Base-by-base conservation (phyloP, 192 early-diverging fungal genomes). In the Podila epicladia region DNA sequence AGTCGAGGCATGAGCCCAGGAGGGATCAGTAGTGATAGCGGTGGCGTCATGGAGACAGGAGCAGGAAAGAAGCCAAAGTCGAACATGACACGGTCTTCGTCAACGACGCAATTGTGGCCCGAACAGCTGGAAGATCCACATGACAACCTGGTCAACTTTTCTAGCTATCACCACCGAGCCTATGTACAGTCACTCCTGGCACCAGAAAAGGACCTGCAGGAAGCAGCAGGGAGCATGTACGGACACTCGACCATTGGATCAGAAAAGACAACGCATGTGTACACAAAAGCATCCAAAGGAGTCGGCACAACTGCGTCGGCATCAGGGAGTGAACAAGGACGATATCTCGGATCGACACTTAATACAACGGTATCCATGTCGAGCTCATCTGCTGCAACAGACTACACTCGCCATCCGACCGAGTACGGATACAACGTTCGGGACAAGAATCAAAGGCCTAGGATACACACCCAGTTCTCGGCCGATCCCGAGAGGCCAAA, bases 161-260 rank as follows among this genome's bases (percentile, higher is more conserved):
- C 77, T 19, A 80, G 71, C 19, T 80, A 58, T 22, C 57, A 80
- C 45, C 77, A 80, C 24, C 70, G 71, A 0, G 71, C 67, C 0
- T 80, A 80, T 35, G 77, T 80, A 20, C 71, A 73, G 50, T 73
- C 71, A 5, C 50, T 80, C 2, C 31, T 80, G 22, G 28, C n/a
- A 0, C 67, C 66, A 5, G 77, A 80, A 53, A 38, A 22, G 6
- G 71, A 80, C 24, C 17, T 80, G 0, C 57, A 48, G 20, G 77
- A 80, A 37, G 70, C 77, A 3, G 71, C 77, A n/a, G 77, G 77
- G 28, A 72, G 71, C 48, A 80, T 80, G 77, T 72, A 80, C 58
- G 77, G 77, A 2, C 60, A 28, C 1, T 80, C 77, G 6, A 80
- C 77, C 33, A 65, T 80, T 2, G 77, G 77, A 51, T 80, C 77